Evolutionary conservation across 176 grass and related monocot species (phyloP), one percentile per base, ranked within the genome.

Genomic region (Hyparrhenia diplandra): DNA sequence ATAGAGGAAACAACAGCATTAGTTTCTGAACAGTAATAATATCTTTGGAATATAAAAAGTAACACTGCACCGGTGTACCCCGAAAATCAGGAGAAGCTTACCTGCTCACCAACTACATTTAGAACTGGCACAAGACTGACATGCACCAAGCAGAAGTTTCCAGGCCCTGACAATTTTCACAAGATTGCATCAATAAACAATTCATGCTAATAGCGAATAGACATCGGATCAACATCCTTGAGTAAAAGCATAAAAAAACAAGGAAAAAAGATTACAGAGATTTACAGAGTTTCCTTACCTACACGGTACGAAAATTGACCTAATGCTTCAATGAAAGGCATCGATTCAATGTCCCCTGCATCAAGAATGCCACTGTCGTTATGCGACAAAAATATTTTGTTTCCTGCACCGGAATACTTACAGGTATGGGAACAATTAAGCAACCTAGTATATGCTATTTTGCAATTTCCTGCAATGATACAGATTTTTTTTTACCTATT

Each of bases 261-360:
- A 25, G 2, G 25, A 14, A 79, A 71, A 79, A 65, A 20, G 17
- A 31, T 34, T 34, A 17, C 8, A 6, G 9, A 67, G 7, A 68
- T 30, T 60, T 58, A 57, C 49, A 39, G 31, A 32, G 6, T 49
- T 68, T 77, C 23, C 91, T 93, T 65, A 99, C 97, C 97, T 88
- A 92, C 97, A 34, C 83, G 93, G 76, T 92, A 96, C 5, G 93
- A 99, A 88, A 99, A 93, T 77, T 99, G 97, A 75, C 97, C 92
- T 57, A 99, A 43, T 70, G 97, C 97, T 93, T 99, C 97, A 80
- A 96, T 96, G 70, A 96, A 99, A 73, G 93, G 97, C 97, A 99
- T 99, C 25, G 97, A 99, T 84, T 99, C 97, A 47, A 96, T 93
- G 77, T 99, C 97, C 59, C 97, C 97, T 99, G 92, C 86, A 92